These are phyloP conservation scores for Candida anglica DNA, from an alignment of 805 yeast genomes.

Conservation along the genomic window DNA sequence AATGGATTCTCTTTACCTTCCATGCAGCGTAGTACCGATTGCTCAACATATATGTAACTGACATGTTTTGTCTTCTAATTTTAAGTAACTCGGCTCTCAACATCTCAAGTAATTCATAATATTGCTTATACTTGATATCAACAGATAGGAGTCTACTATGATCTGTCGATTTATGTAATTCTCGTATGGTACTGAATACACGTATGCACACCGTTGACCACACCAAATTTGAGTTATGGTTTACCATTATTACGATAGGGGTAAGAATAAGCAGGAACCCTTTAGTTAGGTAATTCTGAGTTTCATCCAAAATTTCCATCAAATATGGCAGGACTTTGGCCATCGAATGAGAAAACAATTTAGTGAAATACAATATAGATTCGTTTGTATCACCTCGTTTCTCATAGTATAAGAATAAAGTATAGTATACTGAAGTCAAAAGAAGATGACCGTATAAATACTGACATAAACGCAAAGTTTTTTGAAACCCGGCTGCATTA, in stretches of 20 bases:
- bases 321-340: neutral
- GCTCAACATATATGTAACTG: neutral
- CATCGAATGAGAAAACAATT: neutral
- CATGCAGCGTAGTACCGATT: neutral
- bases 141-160: neutral
- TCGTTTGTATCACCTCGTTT: neutral
- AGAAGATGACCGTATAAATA: neutral
- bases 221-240: neutral
- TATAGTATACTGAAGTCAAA: slow-evolving; percentile 1
- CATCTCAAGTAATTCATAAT: neutral
- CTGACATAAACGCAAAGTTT: neutral
- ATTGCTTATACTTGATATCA: neutral
- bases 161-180: neutral
- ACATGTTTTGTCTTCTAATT: neutral
- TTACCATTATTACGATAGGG: neutral
- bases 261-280: neutral
- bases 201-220: neutral
- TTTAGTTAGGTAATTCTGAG: neutral
- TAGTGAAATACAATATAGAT: neutral
- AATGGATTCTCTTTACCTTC: slow-evolving; percentile 1
- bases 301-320: slow-evolving; percentile 1
- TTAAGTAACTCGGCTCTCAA: neutral
- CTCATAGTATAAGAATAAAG: neutral
- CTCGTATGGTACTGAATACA: neutral
- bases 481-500: neutral